Conservation (phyloP, 2,329 filamentous ascomycete genomes). For the Microdochium bolleyi region DNA sequence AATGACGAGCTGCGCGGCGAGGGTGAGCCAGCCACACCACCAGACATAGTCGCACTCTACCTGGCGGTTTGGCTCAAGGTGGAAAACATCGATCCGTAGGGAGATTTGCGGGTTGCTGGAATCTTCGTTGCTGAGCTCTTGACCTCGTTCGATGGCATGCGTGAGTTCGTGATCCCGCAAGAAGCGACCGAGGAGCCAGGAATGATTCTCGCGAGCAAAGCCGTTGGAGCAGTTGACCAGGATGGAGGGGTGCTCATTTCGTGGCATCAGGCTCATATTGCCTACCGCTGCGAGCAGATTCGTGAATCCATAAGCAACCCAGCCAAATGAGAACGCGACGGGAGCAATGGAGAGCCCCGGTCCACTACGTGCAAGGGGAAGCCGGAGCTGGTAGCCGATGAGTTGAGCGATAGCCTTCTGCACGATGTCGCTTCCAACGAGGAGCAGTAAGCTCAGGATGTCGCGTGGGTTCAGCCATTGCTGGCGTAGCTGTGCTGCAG, state of each 20-base stretch:
- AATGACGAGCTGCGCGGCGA: slow-evolving; percentile 5
- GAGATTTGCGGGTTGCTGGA: slow-evolving; percentile 1
- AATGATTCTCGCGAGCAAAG: slow-evolving; percentile 4
- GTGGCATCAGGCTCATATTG: slow-evolving; percentile 8
- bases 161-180: slow-evolving; percentile 6
- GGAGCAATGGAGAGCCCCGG: slow-evolving; percentile 3
- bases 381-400: slow-evolving; percentile 1
- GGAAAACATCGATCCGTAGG: slow-evolving; percentile 5
- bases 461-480: slow-evolving; percentile 10
- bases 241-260: slow-evolving; percentile 3
- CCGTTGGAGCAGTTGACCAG: slow-evolving; percentile 7
- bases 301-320: slow-evolving; percentile 7
- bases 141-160: not conserved
- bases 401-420: slow-evolving; percentile 9
- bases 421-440: slow-evolving; percentile 9
- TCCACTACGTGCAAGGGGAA: not conserved
- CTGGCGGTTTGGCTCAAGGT: not conserved
- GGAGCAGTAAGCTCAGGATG: slow-evolving; percentile 9
- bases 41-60: slow-evolving; percentile 1
- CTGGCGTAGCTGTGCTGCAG: not conserved
- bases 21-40: slow-evolving; percentile 2
- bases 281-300: slow-evolving; percentile 5
- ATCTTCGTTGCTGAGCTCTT: not conserved
- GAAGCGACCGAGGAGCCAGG: slow-evolving; percentile 8
- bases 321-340: slow-evolving; percentile 11